Evolutionary conservation across 2,329 filamentous ascomycete species (phyloP).

Genomic region (Fusarium decemcellulare): DNA sequence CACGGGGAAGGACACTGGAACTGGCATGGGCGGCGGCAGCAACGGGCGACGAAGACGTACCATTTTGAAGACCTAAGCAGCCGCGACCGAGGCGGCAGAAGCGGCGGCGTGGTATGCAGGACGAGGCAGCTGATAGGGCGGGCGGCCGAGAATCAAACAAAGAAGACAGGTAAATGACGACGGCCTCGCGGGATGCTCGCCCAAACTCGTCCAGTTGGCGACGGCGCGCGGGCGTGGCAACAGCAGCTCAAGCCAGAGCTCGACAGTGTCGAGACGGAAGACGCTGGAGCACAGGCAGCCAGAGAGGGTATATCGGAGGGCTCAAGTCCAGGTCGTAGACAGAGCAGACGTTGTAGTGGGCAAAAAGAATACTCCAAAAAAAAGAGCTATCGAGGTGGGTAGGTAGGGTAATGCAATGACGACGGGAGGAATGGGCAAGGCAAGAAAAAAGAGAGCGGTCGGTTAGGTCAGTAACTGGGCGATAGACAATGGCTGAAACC

Average conservation of each 20-base stretch:
- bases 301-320: conserved; percentile 9
- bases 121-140: conserved; percentile 11
- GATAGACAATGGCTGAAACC: conserved; percentile 38
- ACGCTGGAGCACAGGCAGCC: conserved; percentile 20
- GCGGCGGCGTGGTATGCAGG: conserved; percentile 19
- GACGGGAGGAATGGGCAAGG: conserved; percentile 32
- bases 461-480: conserved; percentile 43
- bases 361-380: conserved; percentile 37
- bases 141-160: conserved; percentile 2
- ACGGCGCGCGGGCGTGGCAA: conserved; percentile 31
- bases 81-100: conserved; percentile 26
- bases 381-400: conserved; percentile 15
- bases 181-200: conserved; percentile 27
- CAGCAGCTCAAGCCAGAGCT: conserved; percentile 30
- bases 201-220: neutral
- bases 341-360: conserved; percentile 5
- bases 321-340: neutral
- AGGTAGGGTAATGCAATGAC: conserved; percentile 33
- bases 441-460: conserved; percentile 36
- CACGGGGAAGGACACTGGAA: too few relatives aligned
- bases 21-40: conserved; percentile 15
- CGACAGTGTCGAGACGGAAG: conserved; percentile 31
- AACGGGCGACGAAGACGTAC: conserved; percentile 31
- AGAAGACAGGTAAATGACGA: neutral
- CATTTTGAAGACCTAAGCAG: conserved; percentile 37